Conservation (phyloP, 2,329 filamentous ascomycete genomes). For the Colletotrichum echinochloae region DNA sequence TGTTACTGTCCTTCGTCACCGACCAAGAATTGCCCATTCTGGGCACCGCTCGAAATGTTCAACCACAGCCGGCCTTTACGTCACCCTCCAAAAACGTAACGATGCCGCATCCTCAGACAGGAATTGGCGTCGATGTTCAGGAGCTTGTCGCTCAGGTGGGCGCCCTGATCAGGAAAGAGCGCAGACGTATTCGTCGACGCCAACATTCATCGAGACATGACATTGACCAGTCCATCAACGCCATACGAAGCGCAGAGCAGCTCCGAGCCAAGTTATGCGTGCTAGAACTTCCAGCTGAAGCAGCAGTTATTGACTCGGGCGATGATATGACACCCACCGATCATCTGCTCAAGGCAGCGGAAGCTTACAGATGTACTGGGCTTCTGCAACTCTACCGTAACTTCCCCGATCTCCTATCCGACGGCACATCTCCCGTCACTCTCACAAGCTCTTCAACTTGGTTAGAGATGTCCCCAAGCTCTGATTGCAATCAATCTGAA, state of each 20-base stretch:
- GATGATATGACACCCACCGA: slow-evolving; percentile 44
- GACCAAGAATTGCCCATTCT: slow-evolving; percentile 32
- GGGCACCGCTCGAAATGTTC: slow-evolving; percentile 15
- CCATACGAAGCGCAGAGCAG: slow-evolving; percentile 42
- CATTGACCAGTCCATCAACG: slow-evolving; percentile 44
- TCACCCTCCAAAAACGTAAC: neutral
- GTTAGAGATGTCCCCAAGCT: slow-evolving; percentile 22
- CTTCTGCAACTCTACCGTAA: slow-evolving; percentile 47
- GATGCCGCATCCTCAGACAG: slow-evolving; percentile 47
- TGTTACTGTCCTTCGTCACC: slow-evolving; percentile 46
- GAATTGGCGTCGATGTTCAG: slow-evolving; percentile 42
- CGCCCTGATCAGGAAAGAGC: slow-evolving; percentile 42
- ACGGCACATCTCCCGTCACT: slow-evolving; percentile 42
- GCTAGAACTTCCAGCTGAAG: neutral
- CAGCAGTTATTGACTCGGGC: slow-evolving; percentile 41
- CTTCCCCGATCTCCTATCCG: slow-evolving; percentile 55
- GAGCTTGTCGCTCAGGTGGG: slow-evolving; percentile 46
- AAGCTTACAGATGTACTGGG: slow-evolving; percentile 47
- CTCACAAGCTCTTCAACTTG: slow-evolving; percentile 16
- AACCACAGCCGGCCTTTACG: neutral
- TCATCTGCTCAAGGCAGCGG: slow-evolving; percentile 45
- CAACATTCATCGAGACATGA: slow-evolving; percentile 44
- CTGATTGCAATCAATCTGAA: neutral
- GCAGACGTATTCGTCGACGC: slow-evolving; percentile 44
- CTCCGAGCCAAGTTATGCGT: slow-evolving; percentile 40